Conservation (phyloP, 2,329 filamentous ascomycete genomes). For the Nemania sp. region DNA sequence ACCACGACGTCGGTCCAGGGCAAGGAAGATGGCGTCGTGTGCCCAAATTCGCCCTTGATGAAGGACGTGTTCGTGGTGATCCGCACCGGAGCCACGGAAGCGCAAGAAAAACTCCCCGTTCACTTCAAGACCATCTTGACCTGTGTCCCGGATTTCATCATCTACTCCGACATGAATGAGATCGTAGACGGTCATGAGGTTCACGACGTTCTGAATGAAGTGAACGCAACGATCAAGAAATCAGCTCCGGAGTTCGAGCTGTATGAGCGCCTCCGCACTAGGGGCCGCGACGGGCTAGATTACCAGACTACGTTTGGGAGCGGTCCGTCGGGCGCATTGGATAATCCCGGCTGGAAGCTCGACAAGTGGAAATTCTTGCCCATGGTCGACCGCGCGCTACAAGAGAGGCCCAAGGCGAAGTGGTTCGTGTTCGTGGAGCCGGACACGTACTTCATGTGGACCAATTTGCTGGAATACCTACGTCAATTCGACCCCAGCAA, state of each 20-base stretch:
- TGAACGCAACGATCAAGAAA: slow-evolving; percentile 25
- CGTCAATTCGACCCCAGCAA: slow-evolving; percentile 34
- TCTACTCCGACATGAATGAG: slow-evolving; percentile 32
- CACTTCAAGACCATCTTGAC: slow-evolving; percentile 31
- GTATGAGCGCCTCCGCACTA: slow-evolving; percentile 28
- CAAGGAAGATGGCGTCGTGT: slow-evolving; percentile 16
- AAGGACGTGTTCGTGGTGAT: slow-evolving; percentile 26
- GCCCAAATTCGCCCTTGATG: slow-evolving; percentile 23
- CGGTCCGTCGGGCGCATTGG: slow-evolving; percentile 42
- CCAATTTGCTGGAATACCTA: slow-evolving; percentile 41
- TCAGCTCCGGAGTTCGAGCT: slow-evolving; percentile 23
- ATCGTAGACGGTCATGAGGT: slow-evolving; percentile 26
- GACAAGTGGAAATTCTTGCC: slow-evolving; percentile 49
- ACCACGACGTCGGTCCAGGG: neutral
- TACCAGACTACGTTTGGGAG: slow-evolving; percentile 40
- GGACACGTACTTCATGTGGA: slow-evolving; percentile 44
- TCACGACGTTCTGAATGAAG: slow-evolving; percentile 24
- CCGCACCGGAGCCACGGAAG: slow-evolving; percentile 27
- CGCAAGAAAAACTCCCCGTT: slow-evolving; percentile 26
- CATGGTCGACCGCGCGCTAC: slow-evolving; percentile 43
- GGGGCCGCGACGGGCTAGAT: slow-evolving; percentile 31
- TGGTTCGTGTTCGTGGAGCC: slow-evolving; percentile 47
- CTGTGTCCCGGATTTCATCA: slow-evolving; percentile 29
- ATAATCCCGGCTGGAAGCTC: slow-evolving; percentile 41
- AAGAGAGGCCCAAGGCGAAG: slow-evolving; percentile 39